Evolutionary conservation across 257 asterid genomes (phyloP), one percentile per base, ranked within the genome.

Genomic region (Jaltomata sinuosa): DNA sequence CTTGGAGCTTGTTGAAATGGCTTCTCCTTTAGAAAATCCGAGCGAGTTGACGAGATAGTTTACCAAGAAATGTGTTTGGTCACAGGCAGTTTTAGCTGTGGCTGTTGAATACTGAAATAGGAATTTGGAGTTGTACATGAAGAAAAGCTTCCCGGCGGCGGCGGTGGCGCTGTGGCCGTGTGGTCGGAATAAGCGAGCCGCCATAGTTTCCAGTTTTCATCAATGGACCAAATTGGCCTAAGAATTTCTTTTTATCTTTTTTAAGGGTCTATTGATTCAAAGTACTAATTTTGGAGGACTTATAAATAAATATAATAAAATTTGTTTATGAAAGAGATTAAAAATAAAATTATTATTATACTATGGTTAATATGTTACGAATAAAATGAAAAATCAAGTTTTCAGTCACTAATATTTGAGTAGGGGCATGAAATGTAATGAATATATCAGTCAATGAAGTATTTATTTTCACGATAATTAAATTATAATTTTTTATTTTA

Each of bases 1-100:
- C 83, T 83, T 86, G 4, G 38, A 2, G 6, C 38, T 62, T 2
- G 88, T 65, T 31, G 84, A 11, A 79, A 79, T 55, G 18, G 88
- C 88, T 12, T 78, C 88, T 67, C 45, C 19, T n/a, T 19, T 40
- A 12, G 88, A 86, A 11, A 86, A 83, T 47, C 86, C 88, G 1
- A 86, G 79, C 3, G 85, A 84, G 25, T 84, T 69, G 6, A 69
- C 67, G 0, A 84, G 80, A 22, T 79, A 86, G 22, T 84, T 61
- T 62, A 45, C 83, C 87, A 86, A 29, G 59, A 67, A 78, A 53
- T 31, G 68, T 62, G 40, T 50, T 1, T 42, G 64, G 42, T 45
- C 80, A 14, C 38, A 15, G 3, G 61, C 19, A 25, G 25, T 47
- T 8, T 16, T 50, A 76, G 32, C 36, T 42, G 80, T 36, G n/a